phyloP scores from a whole-genome alignment of 192 early-diverging fungal species.

The Backusella liffmaniae region DNA sequence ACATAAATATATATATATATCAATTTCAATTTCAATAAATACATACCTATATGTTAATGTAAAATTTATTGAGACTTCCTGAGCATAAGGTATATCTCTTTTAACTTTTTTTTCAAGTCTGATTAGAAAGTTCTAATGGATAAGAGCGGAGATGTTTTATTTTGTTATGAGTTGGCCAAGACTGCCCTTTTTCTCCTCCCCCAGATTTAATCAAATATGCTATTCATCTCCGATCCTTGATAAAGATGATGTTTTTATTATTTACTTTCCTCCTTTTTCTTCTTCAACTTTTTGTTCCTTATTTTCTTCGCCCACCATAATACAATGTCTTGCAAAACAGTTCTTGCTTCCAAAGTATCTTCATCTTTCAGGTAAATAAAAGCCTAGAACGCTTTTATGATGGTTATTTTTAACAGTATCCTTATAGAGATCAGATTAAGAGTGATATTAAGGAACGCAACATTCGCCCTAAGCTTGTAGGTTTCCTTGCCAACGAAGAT shows the following conservation, averaged over 20 bases:
- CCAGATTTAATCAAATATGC: not conserved
- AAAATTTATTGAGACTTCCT: not conserved
- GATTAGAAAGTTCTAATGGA: not conserved
- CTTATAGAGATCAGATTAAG: slow-evolving; percentile 53
- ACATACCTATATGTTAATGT: not conserved
- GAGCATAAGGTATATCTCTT: not conserved
- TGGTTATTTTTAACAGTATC: not conserved
- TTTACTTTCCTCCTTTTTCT: not conserved
- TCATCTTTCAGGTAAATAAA: slow-evolving; percentile 57
- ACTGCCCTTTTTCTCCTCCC: not conserved
- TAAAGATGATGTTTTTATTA: slow-evolving; percentile 3
- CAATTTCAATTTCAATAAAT: not conserved
- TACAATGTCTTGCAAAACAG: slow-evolving; percentile 49
- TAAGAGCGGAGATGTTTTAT: not conserved
- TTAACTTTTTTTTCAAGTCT: not conserved
- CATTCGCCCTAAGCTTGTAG: slow-evolving; percentile 76
- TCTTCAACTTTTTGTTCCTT: not conserved
- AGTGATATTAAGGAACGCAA: slow-evolving; percentile 60
- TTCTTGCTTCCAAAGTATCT: slow-evolving; percentile 63
- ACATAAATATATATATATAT: not conserved
- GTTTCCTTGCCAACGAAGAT: slow-evolving; percentile 95
- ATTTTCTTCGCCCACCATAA: not conserved
- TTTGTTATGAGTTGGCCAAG: not conserved
- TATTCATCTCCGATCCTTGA: not conserved
- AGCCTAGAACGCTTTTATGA: not conserved